These are phyloP conservation scores for Cystofilobasidium capitatum DNA, from an alignment of 768 basidiomycete genomes.

Conservation along the genomic window DNA sequence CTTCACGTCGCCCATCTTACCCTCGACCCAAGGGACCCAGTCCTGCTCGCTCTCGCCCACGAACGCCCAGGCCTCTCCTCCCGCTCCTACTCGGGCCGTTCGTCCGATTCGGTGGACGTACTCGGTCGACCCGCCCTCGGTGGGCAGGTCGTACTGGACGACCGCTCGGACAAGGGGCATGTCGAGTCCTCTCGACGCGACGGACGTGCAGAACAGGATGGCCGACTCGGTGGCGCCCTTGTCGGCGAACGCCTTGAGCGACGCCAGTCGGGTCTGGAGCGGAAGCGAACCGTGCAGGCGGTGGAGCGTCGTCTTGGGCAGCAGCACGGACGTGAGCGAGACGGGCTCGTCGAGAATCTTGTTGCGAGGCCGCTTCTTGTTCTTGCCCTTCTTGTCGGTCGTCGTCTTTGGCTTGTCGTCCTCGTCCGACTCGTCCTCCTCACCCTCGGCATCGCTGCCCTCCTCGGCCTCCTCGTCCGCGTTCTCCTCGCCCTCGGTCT, in stretches of 20 bases:
- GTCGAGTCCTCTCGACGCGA: constrained; percentile 96
- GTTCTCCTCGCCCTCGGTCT: constrained; percentile 31
- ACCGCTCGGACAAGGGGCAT: constrained; percentile 88
- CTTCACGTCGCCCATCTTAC: constrained; percentile 59
- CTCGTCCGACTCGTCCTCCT: constrained; percentile 11
- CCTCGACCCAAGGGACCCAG: constrained; percentile 86
- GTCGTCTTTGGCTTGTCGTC: not conserved
- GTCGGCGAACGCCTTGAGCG: constrained; percentile 69
- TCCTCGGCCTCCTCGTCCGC: constrained; percentile 28
- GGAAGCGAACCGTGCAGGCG: constrained; percentile 90
- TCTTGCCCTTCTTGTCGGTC: constrained; percentile 31
- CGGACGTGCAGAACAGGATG: constrained; percentile 86
- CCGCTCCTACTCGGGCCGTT: constrained; percentile 89
- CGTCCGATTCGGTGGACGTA: constrained; percentile 95
- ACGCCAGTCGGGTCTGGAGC: constrained; percentile 64
- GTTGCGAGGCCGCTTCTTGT: constrained; percentile 32
- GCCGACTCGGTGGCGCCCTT: constrained; percentile 45
- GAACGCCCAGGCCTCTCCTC: constrained; percentile 92
- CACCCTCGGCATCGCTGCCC: constrained; percentile 27
- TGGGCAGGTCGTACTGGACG: constrained; percentile 92
- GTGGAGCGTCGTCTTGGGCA: constrained; percentile 72
- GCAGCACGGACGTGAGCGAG: constrained; percentile 57
- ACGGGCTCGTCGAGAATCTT: constrained; percentile 41
- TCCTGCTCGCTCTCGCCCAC: constrained; percentile 73
- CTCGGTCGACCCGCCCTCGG: constrained; percentile 90